Evolutionary conservation across 2,329 filamentous ascomycete genomes (phyloP).

Genomic region (Lachnellula suecica): DNA sequence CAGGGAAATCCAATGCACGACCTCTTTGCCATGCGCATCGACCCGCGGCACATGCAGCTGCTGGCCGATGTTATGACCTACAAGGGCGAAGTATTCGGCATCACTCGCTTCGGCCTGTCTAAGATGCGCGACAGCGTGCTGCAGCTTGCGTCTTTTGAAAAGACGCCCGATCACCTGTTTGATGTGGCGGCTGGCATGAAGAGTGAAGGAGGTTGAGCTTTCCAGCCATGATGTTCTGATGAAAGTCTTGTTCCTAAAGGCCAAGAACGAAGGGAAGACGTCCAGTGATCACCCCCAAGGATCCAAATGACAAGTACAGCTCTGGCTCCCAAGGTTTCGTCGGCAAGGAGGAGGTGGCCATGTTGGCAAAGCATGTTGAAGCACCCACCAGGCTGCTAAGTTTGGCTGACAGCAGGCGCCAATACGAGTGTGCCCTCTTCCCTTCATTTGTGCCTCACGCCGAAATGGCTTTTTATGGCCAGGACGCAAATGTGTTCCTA

Average conservation of each 20-base stretch:
- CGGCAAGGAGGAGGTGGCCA: slow-evolving; percentile 60
- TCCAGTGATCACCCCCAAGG: slow-evolving; percentile 41
- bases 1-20: slow-evolving; percentile 89
- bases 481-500: no score
- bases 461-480: no score
- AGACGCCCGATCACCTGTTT: slow-evolving; percentile 96
- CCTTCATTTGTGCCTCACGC: no score
- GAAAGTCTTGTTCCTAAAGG: slow-evolving; percentile 60
- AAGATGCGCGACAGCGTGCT: slow-evolving; percentile 96
- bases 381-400: no score
- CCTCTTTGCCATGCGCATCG: slow-evolving; percentile 97
- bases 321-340: slow-evolving; percentile 61
- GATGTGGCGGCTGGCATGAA: slow-evolving; percentile 92
- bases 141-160: slow-evolving; percentile 94
- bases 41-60: slow-evolving; percentile 96
- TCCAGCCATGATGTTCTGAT: slow-evolving; percentile 59
- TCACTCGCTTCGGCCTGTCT: slow-evolving; percentile 91
- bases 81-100: slow-evolving; percentile 94
- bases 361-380: slow-evolving; percentile 64
- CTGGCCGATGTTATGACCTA: slow-evolving; percentile 98
- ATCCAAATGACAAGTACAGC: slow-evolving; percentile 36
- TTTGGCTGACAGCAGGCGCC: no score
- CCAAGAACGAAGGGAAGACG: slow-evolving; percentile 48
- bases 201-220: slow-evolving; percentile 67
- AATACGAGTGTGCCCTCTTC: no score